Conservation (phyloP, 176 grass and related monocot species). For the Zea luxurians region DNA sequence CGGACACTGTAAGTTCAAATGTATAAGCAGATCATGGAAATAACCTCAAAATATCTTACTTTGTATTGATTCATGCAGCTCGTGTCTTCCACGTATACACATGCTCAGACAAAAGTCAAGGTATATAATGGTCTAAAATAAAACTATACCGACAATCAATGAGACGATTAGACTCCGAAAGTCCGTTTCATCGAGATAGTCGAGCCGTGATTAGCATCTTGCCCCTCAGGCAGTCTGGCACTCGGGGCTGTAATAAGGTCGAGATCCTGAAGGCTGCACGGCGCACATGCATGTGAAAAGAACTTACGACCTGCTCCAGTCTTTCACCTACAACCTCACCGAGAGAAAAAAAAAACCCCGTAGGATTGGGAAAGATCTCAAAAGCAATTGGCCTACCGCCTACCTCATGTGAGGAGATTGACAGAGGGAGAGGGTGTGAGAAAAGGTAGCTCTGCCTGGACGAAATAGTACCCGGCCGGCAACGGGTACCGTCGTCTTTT, state of each 20-base stretch:
- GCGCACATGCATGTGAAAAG: constrained; percentile 30
- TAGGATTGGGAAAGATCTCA: constrained; percentile 14
- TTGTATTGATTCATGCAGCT: too few species aligned
- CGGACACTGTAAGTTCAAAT: too few species aligned
- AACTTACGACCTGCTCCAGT: not conserved
- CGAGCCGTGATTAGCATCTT: constrained; percentile 8
- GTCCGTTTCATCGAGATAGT: not conserved
- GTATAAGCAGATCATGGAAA: too few species aligned
- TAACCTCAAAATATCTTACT: too few species aligned
- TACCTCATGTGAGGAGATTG: constrained; percentile 40
- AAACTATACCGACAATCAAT: not conserved
- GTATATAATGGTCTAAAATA: not conserved
- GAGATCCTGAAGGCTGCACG: not conserved
- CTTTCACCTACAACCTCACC: constrained; percentile 6
- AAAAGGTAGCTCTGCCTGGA: constrained; percentile 19
- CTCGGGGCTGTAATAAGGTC: constrained; percentile 9
- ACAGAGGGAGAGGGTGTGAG: constrained; percentile 11
- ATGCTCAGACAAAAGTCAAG: too few species aligned
- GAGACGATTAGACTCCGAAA: too few species aligned
- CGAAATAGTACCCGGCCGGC: not conserved
- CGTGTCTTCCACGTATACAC: too few species aligned
- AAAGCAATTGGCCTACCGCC: constrained; percentile 33
- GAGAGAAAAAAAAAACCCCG: constrained; percentile 18
- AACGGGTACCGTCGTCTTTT: not conserved
- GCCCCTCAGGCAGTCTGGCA: too few species aligned